Base-by-base conservation (phyloP, 768 basidiomycete species). In the Podaxis sp. region DNA sequence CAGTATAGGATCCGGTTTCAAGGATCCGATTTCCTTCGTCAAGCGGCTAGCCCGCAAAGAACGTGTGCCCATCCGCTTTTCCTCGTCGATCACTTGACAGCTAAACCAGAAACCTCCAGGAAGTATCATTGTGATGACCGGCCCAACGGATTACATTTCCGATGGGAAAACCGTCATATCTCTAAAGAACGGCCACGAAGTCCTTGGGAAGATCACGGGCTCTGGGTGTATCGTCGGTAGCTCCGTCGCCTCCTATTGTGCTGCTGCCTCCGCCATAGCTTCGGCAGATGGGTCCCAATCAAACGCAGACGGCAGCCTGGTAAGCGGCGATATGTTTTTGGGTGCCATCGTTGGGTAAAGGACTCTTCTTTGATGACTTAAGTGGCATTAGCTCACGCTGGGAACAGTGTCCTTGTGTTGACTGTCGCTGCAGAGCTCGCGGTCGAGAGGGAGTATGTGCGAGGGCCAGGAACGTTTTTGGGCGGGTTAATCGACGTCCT, bases 161-260 rank as follows among this genome's bases (percentile, higher is more conserved):
- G 93, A 97, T 68, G 96, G 95, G 5, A 69, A 73, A 11, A 79
- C 73, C 4, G 87, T 93, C 4, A 79, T 92, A n/a, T 80, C 82
- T 48, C 75, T 93, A 6, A 75, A 79, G 3, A 97, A 97, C 68
- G 96, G 96, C 0, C 80, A 91, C 69, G 74, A 78, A 15, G 76
- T 90, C 26, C 84, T 97, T 7, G 88, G 87, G 0, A 79, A 83
- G 59, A 94, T 98, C 61, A 97, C 96, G 0, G 96, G 95, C 0
- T 92, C 92, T 26, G 95, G 95, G 3, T 98, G 95, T 69, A 86
- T 96, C 72, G 78, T 86, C 24, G 91, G 90, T 28, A 90, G 90
- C 9, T 79, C 83, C 33, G 83, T 96, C 53, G 90, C 93, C 0
- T 84, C 89, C 15, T 95, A 88, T 75, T 92, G 90, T 71, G 93